A percentile compares a stretch with the other conserved stretches of the same genome.
phyloP scores from a whole-genome alignment of 257 asterid genomes.

The Ehretia macrophylla region DNA sequence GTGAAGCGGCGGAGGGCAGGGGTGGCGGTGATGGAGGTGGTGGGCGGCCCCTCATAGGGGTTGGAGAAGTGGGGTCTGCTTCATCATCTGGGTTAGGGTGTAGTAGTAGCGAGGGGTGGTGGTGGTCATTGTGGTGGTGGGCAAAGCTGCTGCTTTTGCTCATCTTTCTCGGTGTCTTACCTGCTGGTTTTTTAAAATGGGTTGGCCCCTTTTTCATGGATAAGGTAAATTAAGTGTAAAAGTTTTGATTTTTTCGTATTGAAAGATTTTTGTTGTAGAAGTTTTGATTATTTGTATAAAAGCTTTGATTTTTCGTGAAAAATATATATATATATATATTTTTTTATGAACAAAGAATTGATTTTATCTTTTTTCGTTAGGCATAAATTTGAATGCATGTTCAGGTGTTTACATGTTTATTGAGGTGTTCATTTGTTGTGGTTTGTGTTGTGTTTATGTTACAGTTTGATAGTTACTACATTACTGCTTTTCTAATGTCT shows the following conservation, averaged over 20 bases:
- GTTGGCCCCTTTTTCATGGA: conserved; percentile 93
- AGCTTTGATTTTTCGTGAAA: too few relatives aligned
- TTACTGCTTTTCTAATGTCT: too few relatives aligned
- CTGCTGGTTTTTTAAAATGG: conserved; percentile 87
- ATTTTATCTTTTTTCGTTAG: too few relatives aligned
- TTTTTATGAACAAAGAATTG: too few relatives aligned
- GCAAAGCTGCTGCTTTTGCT: conserved; percentile 60
- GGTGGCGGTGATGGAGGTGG: conserved; percentile 21
- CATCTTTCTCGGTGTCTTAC: conserved; percentile 51
- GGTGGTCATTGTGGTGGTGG: conserved; percentile 91
- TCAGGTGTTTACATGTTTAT: too few relatives aligned
- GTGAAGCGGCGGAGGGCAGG: conserved; percentile 37
- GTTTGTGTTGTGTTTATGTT: too few relatives aligned
- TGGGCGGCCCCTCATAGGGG: conserved; percentile 27
- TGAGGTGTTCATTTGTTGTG: too few relatives aligned
- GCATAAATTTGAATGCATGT: too few relatives aligned
- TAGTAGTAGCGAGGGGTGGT: conserved; percentile 13
- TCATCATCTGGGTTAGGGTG: conserved; percentile 15
- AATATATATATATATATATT: too few relatives aligned
- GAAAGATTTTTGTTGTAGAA: too few relatives aligned
- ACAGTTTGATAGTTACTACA: too few relatives aligned
- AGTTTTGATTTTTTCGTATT: not conserved
- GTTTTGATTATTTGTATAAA: too few relatives aligned
- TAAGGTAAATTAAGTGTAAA: conserved; percentile 42
- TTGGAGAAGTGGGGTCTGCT: not conserved